Base-by-base conservation (phyloP, 352 stramenopile species). In the Phytopythium helicoides region DNA sequence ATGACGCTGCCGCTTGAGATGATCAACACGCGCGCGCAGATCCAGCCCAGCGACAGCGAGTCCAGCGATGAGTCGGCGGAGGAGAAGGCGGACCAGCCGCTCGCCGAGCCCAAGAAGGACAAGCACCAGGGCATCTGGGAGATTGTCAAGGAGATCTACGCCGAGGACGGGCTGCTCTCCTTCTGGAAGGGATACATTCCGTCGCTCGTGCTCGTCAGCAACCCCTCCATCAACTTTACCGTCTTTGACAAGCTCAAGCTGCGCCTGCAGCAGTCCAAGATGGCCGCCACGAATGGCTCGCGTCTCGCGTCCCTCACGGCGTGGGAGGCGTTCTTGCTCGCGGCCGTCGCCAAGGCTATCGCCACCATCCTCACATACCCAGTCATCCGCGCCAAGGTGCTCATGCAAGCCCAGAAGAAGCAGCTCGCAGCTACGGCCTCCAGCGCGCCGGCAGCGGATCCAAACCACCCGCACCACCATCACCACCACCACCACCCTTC, bases 111-210 rank as follows among this genome's bases (percentile, higher is more conserved):
- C 10, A 28, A 40, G n/a, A 41, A 35, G 39, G 21, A 31, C 21
- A 44, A 58, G 41, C 10, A 59, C 49, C 76, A 75, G 60, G 72
- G 66, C 49, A 85, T 82, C 60, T 69, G 60, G 53, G 64, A 65
- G 14, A 54, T 89, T 31, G 54, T 55, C 40, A 68, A 67, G 44
- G 74, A 82, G 54, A 87, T 92, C 42, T 90, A 88, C 59, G 71
- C 68, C 18, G 79, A 91, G 46, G 62, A 89, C 48, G 81, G 81
- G 6, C 52, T 90, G 14, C 52, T 73, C 35, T 84, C 85, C 12
- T 93, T 96, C 60, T 96, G 86, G 86, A 89, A 92, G 37, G 86
- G 86, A n/a, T 91, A 88, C 51, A 62, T 94, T 19, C 85, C 86
- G 45, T 93, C 85, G n/a, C 64, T 96, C 25, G 76, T 96, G 55